Percentiles rank a stretch among this genome's conserved stretches.
These are phyloP conservation scores for Ocimum tenuiflorum DNA, from an alignment of 257 asterid species.

Conservation along the genomic window DNA sequence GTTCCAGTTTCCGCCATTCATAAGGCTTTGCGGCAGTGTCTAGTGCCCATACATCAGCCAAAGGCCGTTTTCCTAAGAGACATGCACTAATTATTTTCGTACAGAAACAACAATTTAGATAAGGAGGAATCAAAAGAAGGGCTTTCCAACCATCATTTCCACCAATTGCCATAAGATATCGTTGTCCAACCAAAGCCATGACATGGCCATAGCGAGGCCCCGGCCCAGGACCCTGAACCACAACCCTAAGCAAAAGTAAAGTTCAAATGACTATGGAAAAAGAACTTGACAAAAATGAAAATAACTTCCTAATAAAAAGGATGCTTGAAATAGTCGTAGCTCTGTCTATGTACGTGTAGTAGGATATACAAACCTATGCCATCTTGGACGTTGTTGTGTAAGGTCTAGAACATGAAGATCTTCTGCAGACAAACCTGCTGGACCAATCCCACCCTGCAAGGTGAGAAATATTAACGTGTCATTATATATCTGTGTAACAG, in stretches of 20 bases:
- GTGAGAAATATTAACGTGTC: conserved; percentile 14
- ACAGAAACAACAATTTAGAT: conserved; percentile 2
- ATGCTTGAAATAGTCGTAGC: not conserved
- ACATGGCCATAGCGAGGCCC: conserved; percentile 99
- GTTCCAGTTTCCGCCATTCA: conserved; percentile 99
- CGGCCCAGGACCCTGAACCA: conserved; percentile 98
- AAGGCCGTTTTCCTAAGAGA: conserved; percentile 80
- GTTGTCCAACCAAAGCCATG: conserved; percentile 98
- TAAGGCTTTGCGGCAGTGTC: conserved; percentile 99
- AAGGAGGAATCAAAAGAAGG: conserved; percentile 4
- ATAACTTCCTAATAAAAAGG: not conserved
- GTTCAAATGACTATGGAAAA: conserved; percentile 7
- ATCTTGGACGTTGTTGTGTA: conserved; percentile 89
- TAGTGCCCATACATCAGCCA: conserved; percentile 99
- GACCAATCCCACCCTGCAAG: conserved; percentile 97
- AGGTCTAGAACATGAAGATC: conserved; percentile 98
- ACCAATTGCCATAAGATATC: conserved; percentile 99
- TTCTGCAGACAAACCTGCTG: conserved; percentile 97
- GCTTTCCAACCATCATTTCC: conserved; percentile 91
- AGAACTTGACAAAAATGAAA: not conserved
- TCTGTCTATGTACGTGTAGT: not conserved
- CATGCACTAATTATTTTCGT: conserved; percentile 20
- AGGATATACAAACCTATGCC: conserved; percentile 74
- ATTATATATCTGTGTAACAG: not conserved
- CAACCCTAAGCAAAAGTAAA: conserved; percentile 54